A percentile compares a stretch with the other conserved stretches of the same genome.
phyloP scores from a whole-genome alignment of 176 grass and related monocot genomes.

The Avena eriantha region DNA sequence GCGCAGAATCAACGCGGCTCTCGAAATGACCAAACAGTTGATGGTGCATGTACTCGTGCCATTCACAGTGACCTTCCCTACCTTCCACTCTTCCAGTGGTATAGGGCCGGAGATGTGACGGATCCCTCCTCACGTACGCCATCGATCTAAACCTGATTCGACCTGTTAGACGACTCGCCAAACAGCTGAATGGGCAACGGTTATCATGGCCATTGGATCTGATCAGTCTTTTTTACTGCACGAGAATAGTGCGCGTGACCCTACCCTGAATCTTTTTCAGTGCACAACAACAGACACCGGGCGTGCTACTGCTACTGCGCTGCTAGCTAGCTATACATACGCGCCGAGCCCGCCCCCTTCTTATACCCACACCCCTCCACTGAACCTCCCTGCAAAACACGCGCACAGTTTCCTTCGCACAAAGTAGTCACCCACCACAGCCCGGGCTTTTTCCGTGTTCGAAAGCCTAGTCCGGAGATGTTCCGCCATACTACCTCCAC shows the following conservation, averaged over 20 bases:
- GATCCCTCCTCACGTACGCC: background rate
- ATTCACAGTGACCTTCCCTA: background rate
- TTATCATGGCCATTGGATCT: slow-evolving; percentile 5
- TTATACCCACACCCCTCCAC: slow-evolving; percentile 39
- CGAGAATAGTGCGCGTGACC: slow-evolving; percentile 13
- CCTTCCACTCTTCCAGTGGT: slow-evolving; percentile 18
- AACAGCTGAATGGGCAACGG: background rate
- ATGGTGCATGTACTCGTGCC: background rate
- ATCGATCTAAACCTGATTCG: slow-evolving; percentile 22
- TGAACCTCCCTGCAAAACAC: slow-evolving; percentile 6
- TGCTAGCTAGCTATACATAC: background rate
- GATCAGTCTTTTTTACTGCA: slow-evolving; percentile 46
- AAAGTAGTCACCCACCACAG: background rate
- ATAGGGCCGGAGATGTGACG: background rate
- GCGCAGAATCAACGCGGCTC: background rate
- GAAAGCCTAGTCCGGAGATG: slow-evolving; percentile 45
- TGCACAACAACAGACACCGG: slow-evolving; percentile 20
- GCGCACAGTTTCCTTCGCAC: slow-evolving; percentile 1
- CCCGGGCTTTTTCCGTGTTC: slow-evolving; percentile 23
- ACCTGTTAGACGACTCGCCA: slow-evolving; percentile 25
- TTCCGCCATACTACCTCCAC: slow-evolving; percentile 62
- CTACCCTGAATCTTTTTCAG: slow-evolving; percentile 42
- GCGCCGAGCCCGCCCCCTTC: slow-evolving; percentile 22
- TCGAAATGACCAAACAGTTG: background rate
- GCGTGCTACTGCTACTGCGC: background rate